Base-by-base conservation (phyloP, 495 filamentous ascomycete genomes). In the Aeminium ludgeri region DNA sequence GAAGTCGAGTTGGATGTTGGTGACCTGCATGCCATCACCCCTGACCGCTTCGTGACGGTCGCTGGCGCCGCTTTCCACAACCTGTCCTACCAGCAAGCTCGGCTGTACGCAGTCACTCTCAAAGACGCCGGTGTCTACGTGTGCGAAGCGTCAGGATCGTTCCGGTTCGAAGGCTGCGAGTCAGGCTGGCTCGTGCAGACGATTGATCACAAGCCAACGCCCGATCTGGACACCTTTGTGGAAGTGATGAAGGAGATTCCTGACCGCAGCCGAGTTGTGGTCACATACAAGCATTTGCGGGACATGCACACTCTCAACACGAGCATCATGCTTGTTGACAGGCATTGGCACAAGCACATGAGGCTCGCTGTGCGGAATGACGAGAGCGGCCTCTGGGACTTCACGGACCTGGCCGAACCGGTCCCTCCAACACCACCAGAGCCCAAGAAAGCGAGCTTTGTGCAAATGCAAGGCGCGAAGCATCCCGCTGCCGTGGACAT, bases 261-360 rank as follows among this genome's bases (percentile, higher is more conserved):
- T 1, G 83, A 97, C 58, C 80, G 84, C 54, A 72, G 85, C 5
- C 72, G 89, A 15, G 79, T 99, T 32, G 86, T 94, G 3, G 76
- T 95, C 30, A 86, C 84, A 2, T 96, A 95, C 62, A 86, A 91
- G 51, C 89, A 99, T 53, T 75, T 99, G 20, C 70, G 86, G 10
- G 91, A 99, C 58, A 66, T 99, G 19, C 89, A 99, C 59, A 93
- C 87, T 0, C 74, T 86, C 36, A 84, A 87, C 52, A 96, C 89
- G 0, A 82, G 78, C 41, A 91, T 99, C 56, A 67, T 93, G 41
- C 76, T 86, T 41, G 74, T 99, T 45, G 89, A 99, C 56, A 74
- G 89, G 15, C 89, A 99, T 61, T 99, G 89, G 89, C 72, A 78
- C 37, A 73, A 74, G 20, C 87, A 87, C 62, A 95, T 99, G 85